A percentile compares a stretch with the other conserved stretches of the same genome.
Evolutionary conservation across 2,329 filamentous ascomycete genomes (phyloP).

Genomic region (Dactylella cylindrospora): DNA sequence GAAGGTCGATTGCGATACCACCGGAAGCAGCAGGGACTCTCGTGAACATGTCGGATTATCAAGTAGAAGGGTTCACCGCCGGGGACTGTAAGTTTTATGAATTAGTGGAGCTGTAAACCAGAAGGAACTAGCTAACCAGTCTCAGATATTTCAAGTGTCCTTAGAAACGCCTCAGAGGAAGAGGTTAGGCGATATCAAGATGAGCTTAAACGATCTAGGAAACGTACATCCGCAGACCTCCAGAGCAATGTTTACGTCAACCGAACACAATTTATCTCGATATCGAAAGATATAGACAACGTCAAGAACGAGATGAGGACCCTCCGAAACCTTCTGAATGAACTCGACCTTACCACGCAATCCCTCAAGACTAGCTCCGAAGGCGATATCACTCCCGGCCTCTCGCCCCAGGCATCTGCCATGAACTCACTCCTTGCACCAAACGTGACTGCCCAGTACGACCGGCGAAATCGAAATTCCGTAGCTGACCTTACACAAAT

Average conservation of each 20-base stretch:
- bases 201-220: slow-evolving; percentile 73
- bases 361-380: slow-evolving; percentile 63
- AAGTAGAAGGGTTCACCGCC: slow-evolving; percentile 74
- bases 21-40: slow-evolving; percentile 57
- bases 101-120: slow-evolving; percentile 55
- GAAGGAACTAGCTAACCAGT: too few relatives aligned
- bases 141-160: slow-evolving; percentile 65
- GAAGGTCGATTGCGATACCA: slow-evolving; percentile 60
- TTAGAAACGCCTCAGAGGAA: slow-evolving; percentile 82
- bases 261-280: slow-evolving; percentile 96
- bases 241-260: slow-evolving; percentile 98
- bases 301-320: slow-evolving; percentile 94
- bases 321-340: slow-evolving; percentile 84
- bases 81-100: slow-evolving; percentile 72
- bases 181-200: slow-evolving; percentile 82
- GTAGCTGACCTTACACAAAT: slow-evolving; percentile 72
- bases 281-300: slow-evolving; percentile 98
- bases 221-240: slow-evolving; percentile 75
- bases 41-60: slow-evolving; percentile 74
- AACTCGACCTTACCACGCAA: slow-evolving; percentile 77
- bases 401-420: slow-evolving; percentile 13
- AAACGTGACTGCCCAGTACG: slow-evolving; percentile 54
- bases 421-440: slow-evolving; percentile 28
- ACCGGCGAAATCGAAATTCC: slow-evolving; percentile 77
- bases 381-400: slow-evolving; percentile 10